Conservation (phyloP, 2,329 filamentous ascomycete genomes). For the Penicillium sp. region DNA sequence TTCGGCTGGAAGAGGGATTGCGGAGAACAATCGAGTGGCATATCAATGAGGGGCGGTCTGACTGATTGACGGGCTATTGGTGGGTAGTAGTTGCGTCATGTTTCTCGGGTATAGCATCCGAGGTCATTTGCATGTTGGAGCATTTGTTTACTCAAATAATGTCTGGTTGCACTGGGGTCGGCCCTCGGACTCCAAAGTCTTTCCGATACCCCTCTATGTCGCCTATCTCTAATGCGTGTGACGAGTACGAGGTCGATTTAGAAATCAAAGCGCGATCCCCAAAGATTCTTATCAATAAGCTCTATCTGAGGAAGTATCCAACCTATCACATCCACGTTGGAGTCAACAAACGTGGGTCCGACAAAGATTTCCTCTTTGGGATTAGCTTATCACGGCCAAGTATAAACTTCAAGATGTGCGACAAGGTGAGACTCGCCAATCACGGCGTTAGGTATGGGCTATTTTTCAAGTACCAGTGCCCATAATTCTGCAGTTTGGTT, state of each 20-base stretch:
- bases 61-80: not conserved
- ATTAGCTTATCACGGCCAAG: conserved; percentile 6
- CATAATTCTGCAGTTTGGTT: not conserved
- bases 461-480: not conserved
- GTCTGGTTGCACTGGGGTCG: not conserved
- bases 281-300: not conserved
- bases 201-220: not conserved
- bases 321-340: not conserved
- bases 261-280: not conserved
- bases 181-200: not conserved
- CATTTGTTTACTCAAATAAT: not conserved
- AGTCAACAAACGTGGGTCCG: conserved; percentile 17
- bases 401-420: not conserved
- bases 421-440: conserved; percentile 9
- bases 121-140: not conserved
- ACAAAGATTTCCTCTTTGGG: conserved; percentile 27
- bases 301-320: not conserved
- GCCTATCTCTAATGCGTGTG: not conserved
- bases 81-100: not conserved
- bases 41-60: not conserved
- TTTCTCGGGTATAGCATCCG: not conserved
- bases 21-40: conserved; percentile 26
- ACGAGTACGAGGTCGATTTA: not conserved
- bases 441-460: not conserved
- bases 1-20: conserved; percentile 25